Conservation (phyloP, 352 stramenopile genomes). For the Phytophthora syringae region DNA sequence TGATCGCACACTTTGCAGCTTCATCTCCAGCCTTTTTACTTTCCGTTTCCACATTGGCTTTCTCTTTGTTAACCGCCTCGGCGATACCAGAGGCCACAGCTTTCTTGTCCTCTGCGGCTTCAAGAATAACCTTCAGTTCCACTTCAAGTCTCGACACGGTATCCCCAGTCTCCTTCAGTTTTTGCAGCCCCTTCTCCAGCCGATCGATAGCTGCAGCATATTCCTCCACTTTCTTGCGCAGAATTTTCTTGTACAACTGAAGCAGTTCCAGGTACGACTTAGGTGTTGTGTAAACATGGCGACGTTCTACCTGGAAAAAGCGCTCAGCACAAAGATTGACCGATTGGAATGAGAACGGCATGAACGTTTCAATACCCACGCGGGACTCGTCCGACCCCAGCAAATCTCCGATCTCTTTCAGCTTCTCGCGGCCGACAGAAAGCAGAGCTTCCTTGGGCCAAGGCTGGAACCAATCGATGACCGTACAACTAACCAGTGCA, state of each 20-base stretch:
- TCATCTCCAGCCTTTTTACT: constrained; percentile 94
- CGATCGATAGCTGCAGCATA: constrained; percentile 91
- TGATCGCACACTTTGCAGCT: constrained; percentile 93
- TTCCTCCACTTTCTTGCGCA: constrained; percentile 92
- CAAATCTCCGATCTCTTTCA: constrained; percentile 86
- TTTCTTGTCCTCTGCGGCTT: constrained; percentile 97
- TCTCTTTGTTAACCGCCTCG: constrained; percentile 95
- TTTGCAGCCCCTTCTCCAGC: constrained; percentile 92
- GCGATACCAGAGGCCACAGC: constrained; percentile 93
- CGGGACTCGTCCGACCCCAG: constrained; percentile 84
- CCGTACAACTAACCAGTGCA: constrained; percentile 95
- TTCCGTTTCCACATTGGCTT: constrained; percentile 95
- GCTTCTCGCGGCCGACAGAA: constrained; percentile 89
- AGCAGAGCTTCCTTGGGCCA: constrained; percentile 94
- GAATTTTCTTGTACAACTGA: constrained; percentile 94
- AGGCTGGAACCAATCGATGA: constrained; percentile 96
- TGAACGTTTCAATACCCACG: constrained; percentile 94
- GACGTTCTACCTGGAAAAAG: constrained; percentile 91
- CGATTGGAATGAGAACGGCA: constrained; percentile 95
- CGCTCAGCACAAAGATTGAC: constrained; percentile 93
- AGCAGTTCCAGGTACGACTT: constrained; percentile 96
- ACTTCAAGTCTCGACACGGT: constrained; percentile 93
- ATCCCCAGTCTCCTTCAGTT: constrained; percentile 94
- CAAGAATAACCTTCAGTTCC: constrained; percentile 95
- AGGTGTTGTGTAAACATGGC: constrained; percentile 95